Base-by-base conservation (phyloP, 2,329 filamentous ascomycete species). In the Endocalyx cinctus region DNA sequence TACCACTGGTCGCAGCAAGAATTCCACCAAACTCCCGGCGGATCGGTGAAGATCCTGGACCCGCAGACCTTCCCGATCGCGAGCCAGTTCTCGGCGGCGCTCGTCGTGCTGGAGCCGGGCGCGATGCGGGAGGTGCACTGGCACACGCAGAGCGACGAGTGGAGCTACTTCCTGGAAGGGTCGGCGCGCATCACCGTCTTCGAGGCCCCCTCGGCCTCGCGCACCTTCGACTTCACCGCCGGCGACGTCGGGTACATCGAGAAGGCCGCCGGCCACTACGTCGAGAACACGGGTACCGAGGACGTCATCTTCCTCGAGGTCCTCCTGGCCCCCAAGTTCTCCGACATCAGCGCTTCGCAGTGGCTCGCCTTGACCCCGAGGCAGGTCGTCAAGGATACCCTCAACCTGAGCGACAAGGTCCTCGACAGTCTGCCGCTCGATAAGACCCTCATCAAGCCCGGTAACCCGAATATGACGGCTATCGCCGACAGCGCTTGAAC, bases 61-160 rank as follows among this genome's bases (percentile, higher is more conserved):
- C 65, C 72, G 0, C 50, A 56, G 0, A 74, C 66, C 2, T 81
- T 81, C 55, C 77, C 77, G 5, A 59, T 77, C 17, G 71, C 77
- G 0, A 53, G 50, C 10, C 65, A 63, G 35, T 77, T 80, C 51
- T 72, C 74, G 4, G 68, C 69, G 0, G 74, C 73, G 0, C 60
- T 79, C 2, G 70, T 80, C 8, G 74, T 69, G 3, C 59, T 80
- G 19, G 61, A 77, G 45, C 75, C 77, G 0, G 77, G 77, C n/a
- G 76, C 75, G 2, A 74, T 81, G 72, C 69, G 77, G 15, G 77
- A 81, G 49, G 59, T 82, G 27, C 77, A 81, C 58, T 81, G 77
- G 76, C 76, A 81, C 57, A 70, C 72, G 2, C 66, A 63, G 1
- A 69, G 64, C 7, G 75, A 79, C 50, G 76, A 80, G 53, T 80